phyloP scores from a whole-genome alignment of 768 basidiomycete genomes.

The Amanita pallidorosea region DNA sequence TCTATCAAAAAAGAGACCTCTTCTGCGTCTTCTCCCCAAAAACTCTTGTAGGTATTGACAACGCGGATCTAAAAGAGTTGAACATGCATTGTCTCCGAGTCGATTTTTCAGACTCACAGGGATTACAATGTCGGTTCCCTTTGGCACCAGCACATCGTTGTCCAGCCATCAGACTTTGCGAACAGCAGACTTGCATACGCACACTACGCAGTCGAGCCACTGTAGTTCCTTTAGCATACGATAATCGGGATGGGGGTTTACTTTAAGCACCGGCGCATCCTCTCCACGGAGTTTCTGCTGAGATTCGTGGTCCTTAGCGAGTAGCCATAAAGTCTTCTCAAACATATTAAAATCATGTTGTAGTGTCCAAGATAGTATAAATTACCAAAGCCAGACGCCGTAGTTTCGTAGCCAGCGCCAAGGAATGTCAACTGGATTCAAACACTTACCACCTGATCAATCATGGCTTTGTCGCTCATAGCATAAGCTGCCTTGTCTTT shows the following conservation, averaged over 20 bases:
- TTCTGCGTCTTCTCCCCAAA: constrained; percentile 43
- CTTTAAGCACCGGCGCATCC: no score
- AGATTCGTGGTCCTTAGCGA: constrained; percentile 40
- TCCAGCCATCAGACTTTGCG: no score
- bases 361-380: no score
- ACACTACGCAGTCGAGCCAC: no score
- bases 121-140: no score
- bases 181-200: no score
- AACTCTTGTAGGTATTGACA: constrained; percentile 36
- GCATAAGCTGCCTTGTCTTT: no score
- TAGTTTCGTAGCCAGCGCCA: constrained; percentile 28
- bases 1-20: constrained; percentile 19
- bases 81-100: neutral
- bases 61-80: constrained; percentile 28
- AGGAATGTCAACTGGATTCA: constrained; percentile 34
- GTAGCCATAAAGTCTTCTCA: constrained; percentile 28
- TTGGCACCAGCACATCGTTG: constrained; percentile 35
- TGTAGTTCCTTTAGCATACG: constrained; percentile 26
- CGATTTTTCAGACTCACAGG: no score
- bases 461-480: no score
- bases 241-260: no score
- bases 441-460: no score
- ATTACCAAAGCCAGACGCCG: constrained; percentile 27
- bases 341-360: constrained; percentile 5
- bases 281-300: no score